Evolutionary conservation across 306 rosid genomes (phyloP), one percentile per base, ranked within the genome.

Genomic region (Casuarina glauca): DNA sequence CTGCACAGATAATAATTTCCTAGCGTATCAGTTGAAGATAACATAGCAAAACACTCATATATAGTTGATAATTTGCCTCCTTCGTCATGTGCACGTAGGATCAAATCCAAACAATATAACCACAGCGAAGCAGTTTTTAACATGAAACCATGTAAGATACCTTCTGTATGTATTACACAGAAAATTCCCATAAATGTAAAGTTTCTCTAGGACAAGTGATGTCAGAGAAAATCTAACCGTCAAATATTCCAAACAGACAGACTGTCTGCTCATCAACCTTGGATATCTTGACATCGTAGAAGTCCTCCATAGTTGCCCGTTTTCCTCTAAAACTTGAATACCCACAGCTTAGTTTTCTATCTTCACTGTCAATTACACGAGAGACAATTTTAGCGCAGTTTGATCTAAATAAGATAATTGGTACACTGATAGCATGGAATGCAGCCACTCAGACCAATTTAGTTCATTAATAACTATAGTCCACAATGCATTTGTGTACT

Each of bases 221-320:
- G 66, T 15, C 46, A 62, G 3, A 60, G 72, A 73, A 80, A 82
- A 77, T 78, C 88, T 86, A 84, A 96, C 99, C 99, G 77, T 96
- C 99, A 79, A 93, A 96, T 80, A 96, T 90, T 79, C 99, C 99
- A 82, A 96, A 96, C 73, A 96, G 87, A 87, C 90, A 91, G 70
- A 96, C 84, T 17, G 88, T 85, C 75, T 80, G 90, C 48, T 89
- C 95, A 69, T 88, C 92, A 69, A 91, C 78, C 81, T 86, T 86
- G 26, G 88, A 80, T 79, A 88, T 88, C 85, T 93, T 93, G 66
- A 93, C 72, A 83, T 96, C 99, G 87, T 82, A 87, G 81, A 88
- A 96, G 85, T 96, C 99, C 82, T 96, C 99, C 99, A 96, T 96
- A 12, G 91, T 86, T 19, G 79, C 84, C 84, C 99, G 91, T 84